Percentiles rank a stretch among this genome's conserved stretches.
phyloP scores from a whole-genome alignment of 805 yeast genomes.

The Candida broadrunensis region DNA sequence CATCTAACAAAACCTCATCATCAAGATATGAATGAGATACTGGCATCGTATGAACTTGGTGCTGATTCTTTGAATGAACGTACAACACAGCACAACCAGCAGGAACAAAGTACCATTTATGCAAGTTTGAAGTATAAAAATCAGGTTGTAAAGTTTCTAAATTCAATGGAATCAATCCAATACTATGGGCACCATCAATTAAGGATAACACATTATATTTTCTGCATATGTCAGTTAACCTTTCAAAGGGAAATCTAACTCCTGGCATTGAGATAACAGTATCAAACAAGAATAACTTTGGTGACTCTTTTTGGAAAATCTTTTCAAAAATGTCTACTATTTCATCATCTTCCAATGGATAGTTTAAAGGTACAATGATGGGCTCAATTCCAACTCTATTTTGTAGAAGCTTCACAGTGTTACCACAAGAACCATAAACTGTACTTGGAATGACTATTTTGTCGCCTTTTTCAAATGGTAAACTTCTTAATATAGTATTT shows the following conservation, averaged over 20 bases:
- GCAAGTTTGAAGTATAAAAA: constrained; percentile 59
- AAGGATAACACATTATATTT: constrained; percentile 48
- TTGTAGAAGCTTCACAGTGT: constrained; percentile 44
- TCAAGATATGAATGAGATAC: constrained; percentile 47
- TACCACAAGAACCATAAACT: constrained; percentile 53
- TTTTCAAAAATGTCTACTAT: constrained; percentile 20
- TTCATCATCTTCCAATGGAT: constrained; percentile 43
- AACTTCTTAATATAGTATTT: constrained; percentile 54
- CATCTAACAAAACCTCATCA: constrained; percentile 23
- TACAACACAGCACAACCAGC: constrained; percentile 58
- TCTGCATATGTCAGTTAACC: constrained; percentile 43
- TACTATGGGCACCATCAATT: constrained; percentile 72
- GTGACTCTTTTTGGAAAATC: constrained; percentile 16
- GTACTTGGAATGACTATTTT: constrained; percentile 47
- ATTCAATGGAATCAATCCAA: constrained; percentile 51
- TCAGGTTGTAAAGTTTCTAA: constrained; percentile 49
- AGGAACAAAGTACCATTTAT: constrained; percentile 67
- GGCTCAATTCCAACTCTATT: constrained; percentile 24
- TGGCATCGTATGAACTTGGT: constrained; percentile 53
- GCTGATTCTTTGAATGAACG: constrained; percentile 51
- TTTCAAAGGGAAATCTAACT: constrained; percentile 52
- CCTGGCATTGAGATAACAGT: constrained; percentile 67
- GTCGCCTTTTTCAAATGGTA: constrained; percentile 51
- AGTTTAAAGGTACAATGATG: constrained; percentile 35
- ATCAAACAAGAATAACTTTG: constrained; percentile 51